phyloP scores from a whole-genome alignment of 192 early-diverging fungal species.

The Gamsiella multidivaricata region DNA sequence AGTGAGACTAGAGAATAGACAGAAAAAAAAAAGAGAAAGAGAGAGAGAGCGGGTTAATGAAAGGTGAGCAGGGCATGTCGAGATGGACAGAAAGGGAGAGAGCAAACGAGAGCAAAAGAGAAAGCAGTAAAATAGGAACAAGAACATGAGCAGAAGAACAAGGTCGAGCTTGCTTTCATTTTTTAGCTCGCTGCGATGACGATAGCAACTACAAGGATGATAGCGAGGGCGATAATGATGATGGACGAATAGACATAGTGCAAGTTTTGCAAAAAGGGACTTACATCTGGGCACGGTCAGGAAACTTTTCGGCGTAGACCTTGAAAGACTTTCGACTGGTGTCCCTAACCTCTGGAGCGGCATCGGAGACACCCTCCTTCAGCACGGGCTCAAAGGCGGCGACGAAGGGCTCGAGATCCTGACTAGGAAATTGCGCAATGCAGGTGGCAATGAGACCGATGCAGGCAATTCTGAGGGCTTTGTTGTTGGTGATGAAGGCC shows the following conservation, averaged over 20 bases:
- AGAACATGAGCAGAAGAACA: no score
- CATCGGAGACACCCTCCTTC: slow-evolving; percentile 58
- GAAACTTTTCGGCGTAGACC: slow-evolving; percentile 60
- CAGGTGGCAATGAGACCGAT: slow-evolving; percentile 54
- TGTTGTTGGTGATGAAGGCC: slow-evolving; percentile 67
- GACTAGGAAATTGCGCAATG: slow-evolving; percentile 69
- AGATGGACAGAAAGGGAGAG: no score
- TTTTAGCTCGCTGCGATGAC: no score
- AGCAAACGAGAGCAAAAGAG: no score
- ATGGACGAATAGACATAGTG: no score
- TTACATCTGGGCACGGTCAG: slow-evolving; percentile 53
- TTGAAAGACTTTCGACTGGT: slow-evolving; percentile 59
- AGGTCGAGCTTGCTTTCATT: no score
- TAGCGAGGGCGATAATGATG: no score
- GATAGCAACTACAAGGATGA: no score
- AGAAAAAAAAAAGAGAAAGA: slow-evolving; percentile 3
- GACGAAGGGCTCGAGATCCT: slow-evolving; percentile 60
- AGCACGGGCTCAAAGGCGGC: slow-evolving; percentile 61
- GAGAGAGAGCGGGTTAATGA: neutral
- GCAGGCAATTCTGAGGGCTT: slow-evolving; percentile 62
- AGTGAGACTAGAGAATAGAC: slow-evolving; percentile 13
- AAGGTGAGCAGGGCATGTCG: neutral
- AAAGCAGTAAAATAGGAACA: no score
- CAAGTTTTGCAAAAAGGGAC: slow-evolving; percentile 9
- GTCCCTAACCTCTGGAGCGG: slow-evolving; percentile 61